Evolutionary conservation across 1,284 basidiomycete genomes (phyloP).

Genomic region (Xerocomus nothofagi): DNA sequence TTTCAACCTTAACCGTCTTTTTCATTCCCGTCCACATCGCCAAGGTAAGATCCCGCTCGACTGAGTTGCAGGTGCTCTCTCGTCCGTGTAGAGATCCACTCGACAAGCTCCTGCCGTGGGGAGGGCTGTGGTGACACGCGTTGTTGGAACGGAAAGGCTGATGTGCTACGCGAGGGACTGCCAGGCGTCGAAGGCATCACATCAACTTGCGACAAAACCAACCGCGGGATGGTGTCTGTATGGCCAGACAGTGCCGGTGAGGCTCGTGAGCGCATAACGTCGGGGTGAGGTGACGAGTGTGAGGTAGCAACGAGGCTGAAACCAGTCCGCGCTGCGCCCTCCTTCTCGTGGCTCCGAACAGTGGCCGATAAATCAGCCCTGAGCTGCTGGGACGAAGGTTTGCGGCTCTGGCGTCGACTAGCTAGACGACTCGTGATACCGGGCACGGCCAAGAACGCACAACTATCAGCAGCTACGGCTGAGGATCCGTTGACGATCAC

Average conservation of each 20-base stretch:
- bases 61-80: conserved; percentile 15
- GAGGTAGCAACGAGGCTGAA: conserved; percentile 37
- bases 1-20: conserved; percentile 11
- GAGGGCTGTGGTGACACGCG: conserved; percentile 35
- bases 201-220: conserved; percentile 26
- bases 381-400: conserved; percentile 30
- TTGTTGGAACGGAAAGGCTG: conserved; percentile 17
- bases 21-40: conserved; percentile 36
- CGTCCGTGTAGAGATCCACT: conserved; percentile 26
- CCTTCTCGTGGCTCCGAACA: conserved; percentile 30
- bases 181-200: conserved; percentile 14
- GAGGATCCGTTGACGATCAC: conserved; percentile 28
- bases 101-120: conserved; percentile 29
- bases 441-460: conserved; percentile 32
- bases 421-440: conserved; percentile 25
- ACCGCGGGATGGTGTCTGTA: conserved; percentile 22
- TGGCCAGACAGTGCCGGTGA: conserved; percentile 23
- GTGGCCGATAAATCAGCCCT: conserved; percentile 34
- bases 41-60: conserved; percentile 27
- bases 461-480: conserved; percentile 34
- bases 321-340: conserved; percentile 26
- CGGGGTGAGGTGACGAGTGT: conserved; percentile 25
- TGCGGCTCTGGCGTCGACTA: conserved; percentile 32
- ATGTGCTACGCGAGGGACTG: conserved; percentile 17
- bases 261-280: conserved; percentile 27